Percentiles rank a stretch among this genome's conserved stretches.
Evolutionary conservation across 495 filamentous ascomycete genomes (phyloP).

Genomic region (Emericellopsis terricola): DNA sequence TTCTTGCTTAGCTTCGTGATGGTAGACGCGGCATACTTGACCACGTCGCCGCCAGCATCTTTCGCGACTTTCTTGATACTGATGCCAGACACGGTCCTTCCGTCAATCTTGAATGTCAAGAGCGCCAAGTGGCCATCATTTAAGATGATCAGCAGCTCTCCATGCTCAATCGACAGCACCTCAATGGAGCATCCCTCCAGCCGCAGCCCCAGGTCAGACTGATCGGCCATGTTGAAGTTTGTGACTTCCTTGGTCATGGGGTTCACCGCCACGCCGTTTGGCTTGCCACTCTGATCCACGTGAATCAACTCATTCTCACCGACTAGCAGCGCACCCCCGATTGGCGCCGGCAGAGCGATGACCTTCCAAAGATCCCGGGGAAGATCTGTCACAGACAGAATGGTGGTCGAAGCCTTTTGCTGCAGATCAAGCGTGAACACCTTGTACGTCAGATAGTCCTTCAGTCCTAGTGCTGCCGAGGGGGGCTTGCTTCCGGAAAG

Average conservation of each 20-base stretch:
- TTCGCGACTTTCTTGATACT: conserved; percentile 41
- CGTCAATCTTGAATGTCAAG: conserved; percentile 72
- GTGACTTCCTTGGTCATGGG: conserved; percentile 65
- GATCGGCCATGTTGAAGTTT: conserved; percentile 63
- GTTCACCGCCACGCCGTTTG: conserved; percentile 89
- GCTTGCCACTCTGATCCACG: conserved; percentile 87
- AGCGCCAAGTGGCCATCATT: conserved; percentile 57
- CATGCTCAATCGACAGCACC: conserved; percentile 49
- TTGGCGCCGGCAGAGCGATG: conserved; percentile 63
- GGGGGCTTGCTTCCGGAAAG: conserved; percentile 57
- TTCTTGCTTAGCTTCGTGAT: conserved; percentile 46
- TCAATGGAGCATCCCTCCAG: conserved; percentile 73
- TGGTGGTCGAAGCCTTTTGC: conserved; percentile 81
- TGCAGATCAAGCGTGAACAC: conserved; percentile 92
- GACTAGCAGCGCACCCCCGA: conserved; percentile 75
- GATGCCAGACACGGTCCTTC: conserved; percentile 80
- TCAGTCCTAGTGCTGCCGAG: conserved; percentile 61
- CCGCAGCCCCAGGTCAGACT: conserved; percentile 60
- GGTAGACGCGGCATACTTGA: conserved; percentile 50
- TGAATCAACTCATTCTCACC: conserved; percentile 86
- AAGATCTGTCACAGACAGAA: conserved; percentile 66
- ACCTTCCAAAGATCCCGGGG: conserved; percentile 83
- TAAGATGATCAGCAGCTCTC: conserved; percentile 72
- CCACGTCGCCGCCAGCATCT: conserved; percentile 38
- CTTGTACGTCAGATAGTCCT: conserved; percentile 71